Evolutionary conservation across 2,329 filamentous ascomycete species (phyloP).

Genomic region (Cladophialophora immunda): DNA sequence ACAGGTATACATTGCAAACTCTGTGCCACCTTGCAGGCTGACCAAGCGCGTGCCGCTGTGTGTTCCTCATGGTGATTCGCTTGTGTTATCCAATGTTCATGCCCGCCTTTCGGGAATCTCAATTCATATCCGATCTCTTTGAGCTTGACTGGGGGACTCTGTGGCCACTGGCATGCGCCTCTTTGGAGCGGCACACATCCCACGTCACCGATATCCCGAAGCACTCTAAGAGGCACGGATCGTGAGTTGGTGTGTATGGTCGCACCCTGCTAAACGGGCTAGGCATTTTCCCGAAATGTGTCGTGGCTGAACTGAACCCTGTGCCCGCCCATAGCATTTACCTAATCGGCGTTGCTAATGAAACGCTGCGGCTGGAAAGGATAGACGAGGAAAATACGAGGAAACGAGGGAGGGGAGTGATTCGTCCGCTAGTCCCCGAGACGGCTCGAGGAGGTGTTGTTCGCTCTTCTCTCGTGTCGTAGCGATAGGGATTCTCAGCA

Average conservation of each 20-base stretch:
- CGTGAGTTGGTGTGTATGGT: background rate
- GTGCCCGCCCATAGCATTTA: background rate
- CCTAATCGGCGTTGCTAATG: background rate
- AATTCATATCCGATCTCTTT: background rate
- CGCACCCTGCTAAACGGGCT: background rate
- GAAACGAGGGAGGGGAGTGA: background rate
- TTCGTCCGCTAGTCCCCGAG: constrained; percentile 1
- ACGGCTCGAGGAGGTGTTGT: background rate
- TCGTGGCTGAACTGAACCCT: background rate
- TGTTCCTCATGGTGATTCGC: background rate
- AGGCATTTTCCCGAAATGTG: background rate
- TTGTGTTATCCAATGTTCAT: background rate
- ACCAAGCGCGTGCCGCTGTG: background rate
- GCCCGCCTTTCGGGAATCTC: background rate
- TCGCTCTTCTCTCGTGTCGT: background rate
- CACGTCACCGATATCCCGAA: background rate
- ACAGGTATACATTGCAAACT: background rate
- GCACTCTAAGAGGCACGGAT: background rate
- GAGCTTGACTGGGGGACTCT: background rate
- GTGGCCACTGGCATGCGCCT: background rate
- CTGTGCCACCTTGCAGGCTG: background rate
- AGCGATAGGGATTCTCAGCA: background rate
- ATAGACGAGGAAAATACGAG: background rate
- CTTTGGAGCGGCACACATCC: background rate
- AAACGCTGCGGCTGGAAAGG: background rate